Evolutionary conservation across 2,329 filamentous ascomycete genomes (phyloP).

Genomic region (Fusarium bulbicola): DNA sequence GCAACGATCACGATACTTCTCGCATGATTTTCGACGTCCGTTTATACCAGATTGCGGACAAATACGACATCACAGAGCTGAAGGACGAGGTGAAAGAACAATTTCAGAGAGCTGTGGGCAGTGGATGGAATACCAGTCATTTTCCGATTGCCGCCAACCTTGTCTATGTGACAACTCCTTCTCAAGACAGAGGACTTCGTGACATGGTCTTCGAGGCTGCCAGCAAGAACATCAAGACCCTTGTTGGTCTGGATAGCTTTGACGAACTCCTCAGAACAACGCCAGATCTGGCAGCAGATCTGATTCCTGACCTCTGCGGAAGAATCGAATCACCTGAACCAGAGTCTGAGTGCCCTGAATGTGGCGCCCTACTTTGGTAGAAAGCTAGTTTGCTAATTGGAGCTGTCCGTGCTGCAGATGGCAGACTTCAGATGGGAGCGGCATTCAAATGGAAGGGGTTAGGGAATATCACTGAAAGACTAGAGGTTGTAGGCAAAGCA

Average conservation of each 20-base stretch:
- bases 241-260: background rate
- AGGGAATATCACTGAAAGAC: no score
- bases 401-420: no score
- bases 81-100: background rate
- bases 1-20: accelerated
- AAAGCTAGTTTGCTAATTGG: no score
- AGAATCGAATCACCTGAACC: no score
- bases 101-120: background rate
- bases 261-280: background rate
- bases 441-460: no score
- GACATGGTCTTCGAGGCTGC: background rate
- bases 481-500: no score
- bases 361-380: no score
- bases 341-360: no score
- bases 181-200: background rate
- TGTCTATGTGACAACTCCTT: background rate
- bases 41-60: background rate
- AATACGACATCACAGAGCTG: background rate
- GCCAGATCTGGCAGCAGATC: background rate
- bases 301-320: background rate
- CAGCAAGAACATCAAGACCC: background rate
- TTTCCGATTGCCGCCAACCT: background rate
- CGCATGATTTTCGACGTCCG: background rate
- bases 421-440: no score
- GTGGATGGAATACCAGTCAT: background rate